A percentile compares a stretch with the other conserved stretches of the same genome.
phyloP scores from a whole-genome alignment of 257 asterid species.

The Nyctanthes arbortristis region DNA sequence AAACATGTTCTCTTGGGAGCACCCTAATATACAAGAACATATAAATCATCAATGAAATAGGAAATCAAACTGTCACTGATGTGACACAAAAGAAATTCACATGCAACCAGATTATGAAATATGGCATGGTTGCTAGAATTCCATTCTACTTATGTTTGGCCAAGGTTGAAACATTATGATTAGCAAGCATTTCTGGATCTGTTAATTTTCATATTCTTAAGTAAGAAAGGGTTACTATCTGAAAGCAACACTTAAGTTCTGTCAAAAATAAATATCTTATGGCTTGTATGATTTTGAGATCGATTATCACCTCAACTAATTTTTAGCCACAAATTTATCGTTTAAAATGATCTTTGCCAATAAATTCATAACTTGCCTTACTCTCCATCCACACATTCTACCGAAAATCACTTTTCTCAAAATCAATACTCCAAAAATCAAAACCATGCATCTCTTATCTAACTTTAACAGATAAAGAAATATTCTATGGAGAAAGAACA shows the following conservation, averaged over 20 bases:
- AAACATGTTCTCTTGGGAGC: neutral
- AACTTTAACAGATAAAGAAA: neutral
- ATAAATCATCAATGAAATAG: neutral
- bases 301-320: too few relatives aligned
- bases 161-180: neutral
- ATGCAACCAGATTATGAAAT: neutral
- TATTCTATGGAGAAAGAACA: too few relatives aligned
- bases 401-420: too few relatives aligned
- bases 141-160: neutral
- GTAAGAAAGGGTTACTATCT: neutral
- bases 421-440: too few relatives aligned
- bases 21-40: neutral
- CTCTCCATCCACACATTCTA: too few relatives aligned
- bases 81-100: neutral
- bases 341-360: too few relatives aligned
- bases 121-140: neutral
- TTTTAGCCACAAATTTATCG: too few relatives aligned
- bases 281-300: too few relatives aligned
- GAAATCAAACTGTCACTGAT: too few relatives aligned
- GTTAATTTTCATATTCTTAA: neutral
- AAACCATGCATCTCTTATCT: neutral
- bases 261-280: neutral
- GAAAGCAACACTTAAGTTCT: too few relatives aligned
- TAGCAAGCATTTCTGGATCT: neutral
- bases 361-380: too few relatives aligned